Evolutionary conservation across 371 early-diverging fungal species (phyloP).

Genomic region (Apophysomyces elegans): DNA sequence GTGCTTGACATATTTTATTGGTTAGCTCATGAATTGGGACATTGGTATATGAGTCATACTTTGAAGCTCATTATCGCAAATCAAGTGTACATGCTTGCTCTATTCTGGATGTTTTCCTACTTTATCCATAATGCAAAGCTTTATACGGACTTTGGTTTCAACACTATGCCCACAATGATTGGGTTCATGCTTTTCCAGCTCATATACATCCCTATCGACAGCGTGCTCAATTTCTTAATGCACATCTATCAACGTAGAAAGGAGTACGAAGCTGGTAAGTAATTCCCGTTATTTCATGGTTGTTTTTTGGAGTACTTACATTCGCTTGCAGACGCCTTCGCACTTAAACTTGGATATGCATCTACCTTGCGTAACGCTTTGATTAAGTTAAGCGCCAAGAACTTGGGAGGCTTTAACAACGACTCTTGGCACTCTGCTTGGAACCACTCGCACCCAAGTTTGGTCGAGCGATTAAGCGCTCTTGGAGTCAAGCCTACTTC

Average conservation of each 20-base stretch:
- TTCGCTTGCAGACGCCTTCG: slow-evolving; percentile 76
- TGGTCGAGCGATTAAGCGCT: slow-evolving; percentile 88
- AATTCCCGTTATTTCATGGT: background rate
- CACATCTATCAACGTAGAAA: slow-evolving; percentile 86
- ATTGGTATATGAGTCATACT: slow-evolving; percentile 93
- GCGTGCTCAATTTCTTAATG: slow-evolving; percentile 72
- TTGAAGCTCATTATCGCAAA: slow-evolving; percentile 71
- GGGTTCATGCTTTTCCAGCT: slow-evolving; percentile 89
- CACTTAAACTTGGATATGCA: slow-evolving; percentile 88
- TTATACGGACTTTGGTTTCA: slow-evolving; percentile 88
- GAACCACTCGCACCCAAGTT: slow-evolving; percentile 94
- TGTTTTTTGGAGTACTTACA: background rate
- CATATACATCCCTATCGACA: slow-evolving; percentile 80
- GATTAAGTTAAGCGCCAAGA: slow-evolving; percentile 92
- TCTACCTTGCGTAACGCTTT: slow-evolving; percentile 78
- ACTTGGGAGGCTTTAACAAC: slow-evolving; percentile 87
- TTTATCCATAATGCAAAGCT: slow-evolving; percentile 73
- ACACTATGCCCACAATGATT: slow-evolving; percentile 77
- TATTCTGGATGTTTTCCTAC: slow-evolving; percentile 87
- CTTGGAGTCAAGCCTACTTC: slow-evolving; percentile 56
- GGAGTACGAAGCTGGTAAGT: slow-evolving; percentile 89
- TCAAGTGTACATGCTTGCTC: slow-evolving; percentile 77
- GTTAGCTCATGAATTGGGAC: slow-evolving; percentile 95
- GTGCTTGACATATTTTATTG: background rate
- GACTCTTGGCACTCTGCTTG: slow-evolving; percentile 93